Evolutionary conservation across 2,329 filamentous ascomycete genomes (phyloP), one percentile per base, ranked within the genome.

Genomic region (Penicillium rolfsii): DNA sequence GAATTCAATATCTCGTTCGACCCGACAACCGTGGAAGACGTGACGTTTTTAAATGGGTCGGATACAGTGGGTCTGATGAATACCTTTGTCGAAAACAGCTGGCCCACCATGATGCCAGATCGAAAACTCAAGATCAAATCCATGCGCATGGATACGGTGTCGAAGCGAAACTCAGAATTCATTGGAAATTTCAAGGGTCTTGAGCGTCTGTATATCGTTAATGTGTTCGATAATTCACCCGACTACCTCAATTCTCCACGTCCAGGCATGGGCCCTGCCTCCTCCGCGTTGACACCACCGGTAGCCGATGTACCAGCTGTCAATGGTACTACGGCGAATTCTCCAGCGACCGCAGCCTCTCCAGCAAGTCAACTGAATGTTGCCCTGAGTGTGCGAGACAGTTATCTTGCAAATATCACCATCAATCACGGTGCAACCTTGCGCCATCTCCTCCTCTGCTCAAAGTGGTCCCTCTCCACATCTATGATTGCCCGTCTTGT

Each of bases 1-100:
- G 80, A 81, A 11, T 77, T 85, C 53, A 74, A 80, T 6, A 38
- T 76, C 0, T 74, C 82, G 0, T 73, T 84, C 12, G 78, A 85
- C 52, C 64, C 72, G 0, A 58, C 68, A 0, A 67, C 60, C 0
- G 67, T 84, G 12, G 76, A 82, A 60, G 81, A 85, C 48, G 62
- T 86, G n/a, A 83, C 81, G 0, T 74, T 84, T 30, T 75, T 89
- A 38, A 85, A 83, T 63, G 81, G 81, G 9, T 76, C 77, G 3
- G 75, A 78, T n/a, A 70, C 76, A 8, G 67, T 70, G 28, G 64
- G 69, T 12, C 74, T 77, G 55, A 79, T 77, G 63, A 73, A 70
- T 62, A 72, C 84, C 2, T 88, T 87, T 69, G 74, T 86, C 12
- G 85, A 87, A 65, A 78, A 81, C 36, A 83, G 80, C 1, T 87